Conservation (phyloP, 371 early-diverging fungal genomes). For the Mucor indicus region DNA sequence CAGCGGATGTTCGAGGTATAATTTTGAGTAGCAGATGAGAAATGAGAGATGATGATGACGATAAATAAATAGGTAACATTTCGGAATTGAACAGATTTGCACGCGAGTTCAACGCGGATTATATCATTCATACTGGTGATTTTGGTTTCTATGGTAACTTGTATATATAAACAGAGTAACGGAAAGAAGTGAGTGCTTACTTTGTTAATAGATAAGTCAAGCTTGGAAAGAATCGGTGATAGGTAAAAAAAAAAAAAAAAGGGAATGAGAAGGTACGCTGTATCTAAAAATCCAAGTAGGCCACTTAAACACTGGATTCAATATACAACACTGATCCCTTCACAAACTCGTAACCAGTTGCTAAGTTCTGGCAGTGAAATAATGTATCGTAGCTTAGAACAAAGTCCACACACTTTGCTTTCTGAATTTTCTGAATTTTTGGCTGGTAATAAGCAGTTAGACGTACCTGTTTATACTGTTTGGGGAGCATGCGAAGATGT, state of each 20-base stretch:
- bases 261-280: no score
- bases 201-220: slow-evolving; percentile 40
- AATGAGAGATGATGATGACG: not conserved
- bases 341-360: slow-evolving; percentile 44
- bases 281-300: no score
- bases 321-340: slow-evolving; percentile 59
- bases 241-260: no score
- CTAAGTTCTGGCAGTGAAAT: slow-evolving; percentile 36
- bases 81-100: slow-evolving; percentile 63
- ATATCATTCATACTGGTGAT: slow-evolving; percentile 68
- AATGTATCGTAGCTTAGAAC: slow-evolving; percentile 47
- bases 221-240: slow-evolving; percentile 58
- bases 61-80: slow-evolving; percentile 43
- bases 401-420: slow-evolving; percentile 44
- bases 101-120: slow-evolving; percentile 54
- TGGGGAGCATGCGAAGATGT: slow-evolving; percentile 74
- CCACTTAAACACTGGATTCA: slow-evolving; percentile 61
- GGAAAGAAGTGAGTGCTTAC: not conserved
- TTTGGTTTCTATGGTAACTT: slow-evolving; percentile 70
- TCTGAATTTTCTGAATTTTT: slow-evolving; percentile 58
- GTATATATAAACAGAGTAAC: not conserved
- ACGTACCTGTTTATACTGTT: slow-evolving; percentile 64
- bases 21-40: not conserved
- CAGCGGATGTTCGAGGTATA: slow-evolving; percentile 35
- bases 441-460: slow-evolving; percentile 41